phyloP scores from a whole-genome alignment of 805 yeast species.

The Scheffersomyces spartinae region DNA sequence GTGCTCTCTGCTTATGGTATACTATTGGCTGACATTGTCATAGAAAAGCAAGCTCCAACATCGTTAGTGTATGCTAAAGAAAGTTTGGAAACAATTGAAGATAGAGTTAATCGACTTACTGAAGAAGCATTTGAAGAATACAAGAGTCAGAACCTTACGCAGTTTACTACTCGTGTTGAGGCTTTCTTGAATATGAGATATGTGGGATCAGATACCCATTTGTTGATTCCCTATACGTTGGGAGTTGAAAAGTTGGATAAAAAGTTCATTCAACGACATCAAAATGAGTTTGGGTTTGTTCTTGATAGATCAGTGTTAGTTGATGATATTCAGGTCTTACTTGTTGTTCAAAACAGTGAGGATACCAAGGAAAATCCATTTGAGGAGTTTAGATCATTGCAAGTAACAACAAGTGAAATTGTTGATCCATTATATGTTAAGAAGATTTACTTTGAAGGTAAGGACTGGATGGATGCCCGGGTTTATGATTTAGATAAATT shows the following conservation, averaged over 20 bases:
- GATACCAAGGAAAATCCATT: slow-evolving; percentile 43
- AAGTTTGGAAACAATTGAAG: slow-evolving; percentile 28
- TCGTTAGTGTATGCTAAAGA: slow-evolving; percentile 28
- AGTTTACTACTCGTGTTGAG: slow-evolving; percentile 39
- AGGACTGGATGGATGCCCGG: slow-evolving; percentile 34
- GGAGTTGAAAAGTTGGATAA: slow-evolving; percentile 29
- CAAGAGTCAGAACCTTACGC: slow-evolving; percentile 37
- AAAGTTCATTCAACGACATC: slow-evolving; percentile 44
- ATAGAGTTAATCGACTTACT: slow-evolving; percentile 34
- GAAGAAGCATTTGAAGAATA: slow-evolving; percentile 27
- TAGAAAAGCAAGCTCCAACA: slow-evolving; percentile 68
- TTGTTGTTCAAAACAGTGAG: slow-evolving; percentile 48
- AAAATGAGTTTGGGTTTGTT: slow-evolving; percentile 64
- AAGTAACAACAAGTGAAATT: slow-evolving; percentile 10
- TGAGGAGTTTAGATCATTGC: slow-evolving; percentile 15
- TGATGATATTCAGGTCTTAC: slow-evolving; percentile 66
- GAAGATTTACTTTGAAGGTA: slow-evolving; percentile 43
- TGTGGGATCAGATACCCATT: slow-evolving; percentile 80
- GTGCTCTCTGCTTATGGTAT: slow-evolving; percentile 83
- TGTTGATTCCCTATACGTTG: no score
- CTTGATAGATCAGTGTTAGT: slow-evolving; percentile 48
- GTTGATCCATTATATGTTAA: slow-evolving; percentile 24
- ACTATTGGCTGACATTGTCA: slow-evolving; percentile 75
- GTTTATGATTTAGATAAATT: slow-evolving; percentile 41
- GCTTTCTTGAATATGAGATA: slow-evolving; percentile 68